A percentile compares a stretch with the other conserved stretches of the same genome.
phyloP scores from a whole-genome alignment of 179 eudicot species.

The Carnegiea gigantea region DNA sequence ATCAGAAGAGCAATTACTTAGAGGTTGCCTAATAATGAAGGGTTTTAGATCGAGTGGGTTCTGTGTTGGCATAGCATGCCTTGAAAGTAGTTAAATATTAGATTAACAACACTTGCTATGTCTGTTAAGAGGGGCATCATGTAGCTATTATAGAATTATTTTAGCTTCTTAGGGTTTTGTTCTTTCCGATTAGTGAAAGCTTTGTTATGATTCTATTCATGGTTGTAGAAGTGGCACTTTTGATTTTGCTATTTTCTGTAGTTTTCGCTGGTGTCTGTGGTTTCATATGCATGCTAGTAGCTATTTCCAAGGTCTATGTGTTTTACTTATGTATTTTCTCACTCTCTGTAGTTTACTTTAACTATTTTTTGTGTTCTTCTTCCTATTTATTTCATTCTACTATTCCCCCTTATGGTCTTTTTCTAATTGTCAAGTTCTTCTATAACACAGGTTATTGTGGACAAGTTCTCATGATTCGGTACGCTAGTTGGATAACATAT shows the following conservation, averaged over 20 bases:
- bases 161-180: not conserved
- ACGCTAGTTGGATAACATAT: too few relatives aligned
- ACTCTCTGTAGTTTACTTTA: not conserved
- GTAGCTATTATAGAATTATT: too few relatives aligned
- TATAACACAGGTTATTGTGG: slow-evolving; percentile 62
- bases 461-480: slow-evolving; percentile 74
- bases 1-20: not conserved
- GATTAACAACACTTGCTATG: too few relatives aligned
- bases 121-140: too few relatives aligned
- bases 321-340: not conserved
- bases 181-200: not conserved
- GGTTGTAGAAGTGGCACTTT: not conserved
- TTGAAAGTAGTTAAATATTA: not conserved
- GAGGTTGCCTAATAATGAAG: not conserved
- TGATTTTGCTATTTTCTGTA: not conserved
- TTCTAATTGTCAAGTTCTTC: not conserved
- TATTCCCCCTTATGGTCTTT: not conserved
- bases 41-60: not conserved
- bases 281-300: not conserved
- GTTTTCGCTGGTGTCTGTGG: not conserved
- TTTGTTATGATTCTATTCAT: too few relatives aligned
- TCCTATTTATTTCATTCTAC: not conserved
- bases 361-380: not conserved
- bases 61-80: not conserved
- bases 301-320: not conserved